A percentile compares a stretch with the other conserved stretches of the same genome.
Conservation (phyloP, 2,329 filamentous ascomycete genomes). For the Pseudocercospora fuligena region DNA sequence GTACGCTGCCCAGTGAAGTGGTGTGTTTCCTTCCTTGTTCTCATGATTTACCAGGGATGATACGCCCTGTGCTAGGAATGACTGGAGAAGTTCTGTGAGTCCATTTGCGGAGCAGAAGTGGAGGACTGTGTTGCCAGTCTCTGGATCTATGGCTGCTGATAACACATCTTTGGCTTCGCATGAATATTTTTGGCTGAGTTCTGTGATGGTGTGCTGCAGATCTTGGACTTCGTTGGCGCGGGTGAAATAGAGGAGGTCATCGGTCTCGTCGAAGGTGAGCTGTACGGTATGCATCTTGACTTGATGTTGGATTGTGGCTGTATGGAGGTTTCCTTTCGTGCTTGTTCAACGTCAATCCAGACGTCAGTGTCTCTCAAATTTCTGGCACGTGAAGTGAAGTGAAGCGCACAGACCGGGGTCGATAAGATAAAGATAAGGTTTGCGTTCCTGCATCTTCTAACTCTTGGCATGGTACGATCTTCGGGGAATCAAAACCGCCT, state of each 20-base stretch:
- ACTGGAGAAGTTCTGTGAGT: constrained; percentile 55
- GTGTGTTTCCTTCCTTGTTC: constrained; percentile 86
- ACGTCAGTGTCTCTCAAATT: background rate
- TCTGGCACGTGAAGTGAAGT: constrained; percentile 7
- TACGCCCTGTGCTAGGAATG: constrained; percentile 23
- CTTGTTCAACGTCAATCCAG: background rate
- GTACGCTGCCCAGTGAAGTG: constrained; percentile 90
- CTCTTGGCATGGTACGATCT: background rate
- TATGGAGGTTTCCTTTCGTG: background rate
- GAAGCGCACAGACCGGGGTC: constrained; percentile 6
- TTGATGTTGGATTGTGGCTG: background rate
- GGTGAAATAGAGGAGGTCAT: constrained; percentile 88
- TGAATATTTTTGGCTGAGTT: constrained; percentile 66
- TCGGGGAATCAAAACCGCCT: background rate
- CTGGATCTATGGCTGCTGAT: constrained; percentile 70
- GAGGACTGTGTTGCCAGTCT: constrained; percentile 76
- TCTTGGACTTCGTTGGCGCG: constrained; percentile 77
- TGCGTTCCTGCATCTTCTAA: constrained; percentile 16
- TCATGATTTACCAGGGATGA: constrained; percentile 64
- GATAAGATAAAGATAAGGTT: background rate
- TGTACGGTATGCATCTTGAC: constrained; percentile 18
- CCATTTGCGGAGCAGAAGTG: constrained; percentile 96
- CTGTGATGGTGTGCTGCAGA: constrained; percentile 63
- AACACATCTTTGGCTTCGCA: constrained; percentile 68
- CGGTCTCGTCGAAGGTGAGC: constrained; percentile 78